phyloP scores from a whole-genome alignment of 1,284 basidiomycete species.

The Peniophora sp. region DNA sequence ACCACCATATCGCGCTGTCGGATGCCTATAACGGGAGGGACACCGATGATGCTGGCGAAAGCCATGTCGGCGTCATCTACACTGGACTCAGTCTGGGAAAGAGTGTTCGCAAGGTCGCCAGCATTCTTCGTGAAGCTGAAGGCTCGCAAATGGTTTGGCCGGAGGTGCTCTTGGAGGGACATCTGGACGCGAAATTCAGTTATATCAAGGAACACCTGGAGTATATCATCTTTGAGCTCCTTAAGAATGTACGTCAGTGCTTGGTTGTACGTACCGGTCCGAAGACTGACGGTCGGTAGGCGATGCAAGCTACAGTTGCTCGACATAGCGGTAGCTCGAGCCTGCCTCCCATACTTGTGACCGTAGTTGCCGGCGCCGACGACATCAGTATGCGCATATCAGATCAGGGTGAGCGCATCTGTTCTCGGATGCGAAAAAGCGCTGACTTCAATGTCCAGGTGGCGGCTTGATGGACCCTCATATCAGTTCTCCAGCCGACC shows the following conservation, averaged over 20 bases:
- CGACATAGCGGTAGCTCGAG: slow-evolving; percentile 33
- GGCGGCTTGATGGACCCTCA: slow-evolving; percentile 53
- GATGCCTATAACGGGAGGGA: slow-evolving; percentile 38
- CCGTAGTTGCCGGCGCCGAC: slow-evolving; percentile 65
- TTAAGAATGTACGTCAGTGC: slow-evolving; percentile 63
- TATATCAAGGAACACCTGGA: slow-evolving; percentile 89
- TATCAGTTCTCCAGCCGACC: slow-evolving; percentile 56
- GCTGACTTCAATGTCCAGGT: slow-evolving; percentile 32
- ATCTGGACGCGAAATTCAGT: slow-evolving; percentile 66
- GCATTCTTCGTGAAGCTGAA: slow-evolving; percentile 46
- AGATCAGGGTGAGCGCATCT: slow-evolving; percentile 57
- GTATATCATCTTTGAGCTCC: slow-evolving; percentile 84
- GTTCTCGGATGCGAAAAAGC: not conserved
- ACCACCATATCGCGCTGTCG: slow-evolving; percentile 84
- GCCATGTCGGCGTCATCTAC: slow-evolving; percentile 83
- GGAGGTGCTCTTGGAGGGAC: slow-evolving; percentile 67
- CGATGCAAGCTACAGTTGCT: slow-evolving; percentile 57
- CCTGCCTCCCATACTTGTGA: slow-evolving; percentile 59
- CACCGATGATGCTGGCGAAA: slow-evolving; percentile 27
- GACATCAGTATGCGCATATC: slow-evolving; percentile 77
- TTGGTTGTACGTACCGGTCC: not conserved
- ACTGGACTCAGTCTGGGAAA: slow-evolving; percentile 66
- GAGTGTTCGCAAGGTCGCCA: slow-evolving; percentile 63
- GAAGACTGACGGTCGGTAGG: slow-evolving; percentile 27
- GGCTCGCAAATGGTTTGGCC: slow-evolving; percentile 42